Evolutionary conservation across 108 stramenopile genomes (phyloP).

Genomic region (Licmophora abbreviata): DNA sequence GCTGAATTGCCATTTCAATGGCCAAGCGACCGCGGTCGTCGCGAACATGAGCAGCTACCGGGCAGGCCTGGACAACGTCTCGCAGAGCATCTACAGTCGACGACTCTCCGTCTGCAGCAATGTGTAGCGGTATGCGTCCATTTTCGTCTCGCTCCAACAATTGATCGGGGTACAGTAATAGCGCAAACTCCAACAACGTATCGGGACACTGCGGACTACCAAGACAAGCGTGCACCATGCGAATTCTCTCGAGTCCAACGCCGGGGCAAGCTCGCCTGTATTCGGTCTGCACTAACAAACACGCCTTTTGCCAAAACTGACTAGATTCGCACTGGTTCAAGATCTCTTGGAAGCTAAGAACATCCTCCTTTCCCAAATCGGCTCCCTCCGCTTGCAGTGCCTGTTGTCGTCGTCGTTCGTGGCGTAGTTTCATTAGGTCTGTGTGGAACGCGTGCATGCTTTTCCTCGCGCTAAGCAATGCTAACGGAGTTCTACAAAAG

Average conservation of each 20-base stretch:
- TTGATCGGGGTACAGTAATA: slow-evolving; percentile 19
- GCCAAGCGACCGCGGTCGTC: slow-evolving; percentile 6
- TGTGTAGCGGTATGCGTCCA: slow-evolving; percentile 23
- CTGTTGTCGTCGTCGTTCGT: neutral
- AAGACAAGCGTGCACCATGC: slow-evolving; percentile 18
- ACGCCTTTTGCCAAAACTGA: slow-evolving; percentile 28
- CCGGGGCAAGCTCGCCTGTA: slow-evolving; percentile 1
- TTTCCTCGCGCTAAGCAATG: slow-evolving; percentile 23
- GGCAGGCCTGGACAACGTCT: slow-evolving; percentile 7
- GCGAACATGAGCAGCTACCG: slow-evolving; percentile 9
- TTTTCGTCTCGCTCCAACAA: slow-evolving; percentile 10
- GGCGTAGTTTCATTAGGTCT: slow-evolving; percentile 8
- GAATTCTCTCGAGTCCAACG: neutral
- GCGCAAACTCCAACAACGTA: slow-evolving; percentile 24
- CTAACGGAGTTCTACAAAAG: slow-evolving; percentile 15
- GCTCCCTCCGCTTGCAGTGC: neutral
- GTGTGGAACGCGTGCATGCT: slow-evolving; percentile 14
- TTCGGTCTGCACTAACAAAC: slow-evolving; percentile 20
- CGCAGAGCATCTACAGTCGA: neutral
- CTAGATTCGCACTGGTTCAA: slow-evolving; percentile 2
- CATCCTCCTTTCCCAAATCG: slow-evolving; percentile 1
- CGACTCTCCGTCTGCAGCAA: neutral
- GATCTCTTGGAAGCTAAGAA: neutral
- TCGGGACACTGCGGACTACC: slow-evolving; percentile 16
- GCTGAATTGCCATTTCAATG: slow-evolving; percentile 2